A percentile compares a stretch with the other conserved stretches of the same genome.
phyloP scores from a whole-genome alignment of 805 yeast genomes.

The Candida germanica region DNA sequence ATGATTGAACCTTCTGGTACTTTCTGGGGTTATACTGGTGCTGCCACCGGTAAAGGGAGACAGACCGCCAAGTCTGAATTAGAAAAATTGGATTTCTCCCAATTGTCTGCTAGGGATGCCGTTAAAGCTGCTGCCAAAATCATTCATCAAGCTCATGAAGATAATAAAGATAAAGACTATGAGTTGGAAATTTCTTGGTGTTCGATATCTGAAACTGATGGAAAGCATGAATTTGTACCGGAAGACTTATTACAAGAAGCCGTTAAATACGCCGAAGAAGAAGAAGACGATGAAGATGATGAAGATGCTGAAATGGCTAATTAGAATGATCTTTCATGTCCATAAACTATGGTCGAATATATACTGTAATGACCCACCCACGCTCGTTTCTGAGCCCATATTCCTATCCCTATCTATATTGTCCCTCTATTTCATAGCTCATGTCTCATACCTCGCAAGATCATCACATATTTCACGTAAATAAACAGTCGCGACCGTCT shows the following conservation, averaged over 20 bases:
- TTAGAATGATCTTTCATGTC: no score
- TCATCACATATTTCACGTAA: no score
- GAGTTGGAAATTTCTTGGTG: constrained; percentile 95
- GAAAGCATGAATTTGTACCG: constrained; percentile 78
- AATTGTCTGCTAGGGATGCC: constrained; percentile 73
- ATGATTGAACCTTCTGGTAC: constrained; percentile 98
- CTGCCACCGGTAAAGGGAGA: constrained; percentile 98
- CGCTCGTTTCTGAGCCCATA: no score
- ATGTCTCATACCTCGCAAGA: no score
- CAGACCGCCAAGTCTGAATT: constrained; percentile 97
- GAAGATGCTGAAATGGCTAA: constrained; percentile 15
- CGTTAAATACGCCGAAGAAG: constrained; percentile 75
- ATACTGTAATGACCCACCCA: no score
- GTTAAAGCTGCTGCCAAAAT: constrained; percentile 92
- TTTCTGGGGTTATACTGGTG: constrained; percentile 96
- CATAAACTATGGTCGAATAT: background rate
- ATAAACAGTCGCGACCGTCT: no score
- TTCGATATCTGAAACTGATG: constrained; percentile 69
- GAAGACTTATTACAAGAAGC: constrained; percentile 80
- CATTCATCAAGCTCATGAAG: constrained; percentile 93
- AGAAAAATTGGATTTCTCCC: constrained; percentile 79
- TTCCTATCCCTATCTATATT: no score
- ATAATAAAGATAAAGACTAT: constrained; percentile 94
- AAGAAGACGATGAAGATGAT: constrained; percentile 69
- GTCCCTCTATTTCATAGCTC: no score